Evolutionary conservation across 257 asterid genomes (phyloP), one percentile per base, ranked within the genome.

Genomic region (Fraxinus anomala): DNA sequence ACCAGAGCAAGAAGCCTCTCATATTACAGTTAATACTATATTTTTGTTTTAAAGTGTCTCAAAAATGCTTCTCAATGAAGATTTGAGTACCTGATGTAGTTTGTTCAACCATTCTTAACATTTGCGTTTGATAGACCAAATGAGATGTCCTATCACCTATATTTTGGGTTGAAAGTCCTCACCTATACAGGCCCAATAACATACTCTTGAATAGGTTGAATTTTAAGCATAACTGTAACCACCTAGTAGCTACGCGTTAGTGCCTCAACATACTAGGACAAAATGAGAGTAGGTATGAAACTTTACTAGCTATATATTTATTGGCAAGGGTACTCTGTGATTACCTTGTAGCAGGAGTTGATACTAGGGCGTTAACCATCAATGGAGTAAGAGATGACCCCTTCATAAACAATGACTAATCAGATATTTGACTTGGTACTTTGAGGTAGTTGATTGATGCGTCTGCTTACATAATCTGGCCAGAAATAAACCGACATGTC

Each of bases 331-430:
- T 33, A 16, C 16, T 23, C 33, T 63, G 34, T 63, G 68, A 63
- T 87, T 91, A 95, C 99, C 98, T 90, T 56, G 98, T 86, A 81
- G 99, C 99, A 74, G 98, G 96, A 73, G 90, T 77, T 19, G 97
- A 90, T 79, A 84, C 93, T 92, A 95, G 87, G 75, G 97, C 94
- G 81, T 84, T 88, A 71, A 89, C 85, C 94, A 91, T 81, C 28
- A 39, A 75, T 19, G 93, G 91, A 73, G 90, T 83, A 80, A 93
- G 96, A 76, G 94, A 76, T 30, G 90, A 89, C 73, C 97, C 98
- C 85, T 89, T 93, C 97, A 90, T 89, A 79, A 95, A 87, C 19
- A 94, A 85, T 28, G 97, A 88, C 99, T 98, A 95, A 68, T 96
- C 94, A 56, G 94, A 91, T 69, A 89, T 84, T 81, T 93, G 94